Percentiles rank a stretch among this genome's conserved stretches.
These are phyloP conservation scores for Xylona heveae DNA, from an alignment of 495 filamentous ascomycete genomes.

Conservation along the genomic window DNA sequence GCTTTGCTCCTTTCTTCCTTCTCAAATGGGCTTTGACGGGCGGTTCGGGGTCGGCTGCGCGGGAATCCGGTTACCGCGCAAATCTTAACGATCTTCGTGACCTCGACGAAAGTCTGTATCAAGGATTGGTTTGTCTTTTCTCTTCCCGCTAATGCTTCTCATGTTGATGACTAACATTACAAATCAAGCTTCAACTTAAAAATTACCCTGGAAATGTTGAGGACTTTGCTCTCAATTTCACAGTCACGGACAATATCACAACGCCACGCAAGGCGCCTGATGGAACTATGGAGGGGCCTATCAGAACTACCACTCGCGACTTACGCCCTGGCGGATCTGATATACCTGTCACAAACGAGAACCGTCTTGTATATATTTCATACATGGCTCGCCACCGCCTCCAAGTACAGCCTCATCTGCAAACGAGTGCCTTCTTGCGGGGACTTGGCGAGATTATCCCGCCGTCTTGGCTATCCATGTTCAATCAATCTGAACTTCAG, in stretches of 20 bases:
- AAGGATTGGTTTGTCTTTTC: constrained; percentile 44
- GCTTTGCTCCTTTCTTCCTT: constrained; percentile 90
- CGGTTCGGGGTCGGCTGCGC: constrained; percentile 32
- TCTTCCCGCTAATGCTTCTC: background rate
- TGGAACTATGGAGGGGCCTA: constrained; percentile 17
- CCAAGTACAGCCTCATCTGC: constrained; percentile 47
- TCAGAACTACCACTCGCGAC: constrained; percentile 41
- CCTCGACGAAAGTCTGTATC: constrained; percentile 82
- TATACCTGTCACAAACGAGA: constrained; percentile 71
- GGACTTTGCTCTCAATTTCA: constrained; percentile 71
- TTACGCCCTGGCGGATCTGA: constrained; percentile 55
- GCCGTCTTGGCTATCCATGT: constrained; percentile 90
- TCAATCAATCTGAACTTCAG: constrained; percentile 88
- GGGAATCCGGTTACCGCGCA: constrained; percentile 55
- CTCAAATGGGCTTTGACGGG: constrained; percentile 79
- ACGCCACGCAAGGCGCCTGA: constrained; percentile 13
- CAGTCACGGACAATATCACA: constrained; percentile 58
- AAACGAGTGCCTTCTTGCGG: constrained; percentile 71
- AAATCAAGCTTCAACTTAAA: constrained; percentile 61
- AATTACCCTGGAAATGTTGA: constrained; percentile 72
- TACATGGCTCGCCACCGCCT: constrained; percentile 75
- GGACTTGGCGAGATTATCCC: constrained; percentile 77
- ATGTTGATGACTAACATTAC: constrained; percentile 5
- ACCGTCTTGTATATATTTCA: constrained; percentile 83
- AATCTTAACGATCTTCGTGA: constrained; percentile 87